Conservation (phyloP, 2,329 filamentous ascomycete species). For the Aspergillus thermomutatus region DNA sequence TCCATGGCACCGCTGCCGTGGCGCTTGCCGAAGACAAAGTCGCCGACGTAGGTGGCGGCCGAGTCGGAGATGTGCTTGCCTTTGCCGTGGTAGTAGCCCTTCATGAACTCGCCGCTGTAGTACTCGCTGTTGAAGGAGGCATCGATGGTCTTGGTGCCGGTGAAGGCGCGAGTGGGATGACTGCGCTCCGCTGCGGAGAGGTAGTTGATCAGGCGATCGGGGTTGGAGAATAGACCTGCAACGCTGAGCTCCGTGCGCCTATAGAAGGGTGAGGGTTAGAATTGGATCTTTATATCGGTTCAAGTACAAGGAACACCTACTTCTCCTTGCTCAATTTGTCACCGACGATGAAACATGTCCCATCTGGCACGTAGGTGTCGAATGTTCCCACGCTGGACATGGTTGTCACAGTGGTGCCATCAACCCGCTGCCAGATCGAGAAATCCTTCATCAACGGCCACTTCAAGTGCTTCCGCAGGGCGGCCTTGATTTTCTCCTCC, state of each 20-base stretch:
- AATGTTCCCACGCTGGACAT: constrained; percentile 36
- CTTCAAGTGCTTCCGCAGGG: constrained; percentile 37
- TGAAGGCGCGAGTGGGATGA: constrained; percentile 44
- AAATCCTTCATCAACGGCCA: constrained; percentile 40
- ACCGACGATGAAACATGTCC: constrained; percentile 41
- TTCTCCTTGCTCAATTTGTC: constrained; percentile 38
- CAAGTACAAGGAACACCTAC: constrained; percentile 22
- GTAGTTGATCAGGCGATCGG: constrained; percentile 41
- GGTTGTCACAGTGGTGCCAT: constrained; percentile 33
- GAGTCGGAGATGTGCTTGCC: constrained; percentile 53
- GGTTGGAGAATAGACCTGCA: constrained; percentile 35
- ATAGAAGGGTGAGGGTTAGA: neutral
- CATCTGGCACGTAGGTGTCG: constrained; percentile 33
- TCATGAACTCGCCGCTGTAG: constrained; percentile 53
- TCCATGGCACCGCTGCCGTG: constrained; percentile 57
- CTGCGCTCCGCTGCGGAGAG: constrained; percentile 43
- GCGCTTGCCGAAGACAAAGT: constrained; percentile 51
- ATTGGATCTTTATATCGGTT: neutral
- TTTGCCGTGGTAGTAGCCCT: constrained; percentile 52
- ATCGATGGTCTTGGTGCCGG: constrained; percentile 49
- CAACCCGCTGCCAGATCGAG: constrained; percentile 43
- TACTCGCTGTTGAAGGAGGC: constrained; percentile 54
- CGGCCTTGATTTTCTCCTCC: constrained; percentile 39
- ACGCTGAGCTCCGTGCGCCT: constrained; percentile 33
- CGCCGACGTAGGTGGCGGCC: constrained; percentile 55